Evolutionary conservation across 352 stramenopile genomes (phyloP).

Genomic region (Nothophytophthora sp.): DNA sequence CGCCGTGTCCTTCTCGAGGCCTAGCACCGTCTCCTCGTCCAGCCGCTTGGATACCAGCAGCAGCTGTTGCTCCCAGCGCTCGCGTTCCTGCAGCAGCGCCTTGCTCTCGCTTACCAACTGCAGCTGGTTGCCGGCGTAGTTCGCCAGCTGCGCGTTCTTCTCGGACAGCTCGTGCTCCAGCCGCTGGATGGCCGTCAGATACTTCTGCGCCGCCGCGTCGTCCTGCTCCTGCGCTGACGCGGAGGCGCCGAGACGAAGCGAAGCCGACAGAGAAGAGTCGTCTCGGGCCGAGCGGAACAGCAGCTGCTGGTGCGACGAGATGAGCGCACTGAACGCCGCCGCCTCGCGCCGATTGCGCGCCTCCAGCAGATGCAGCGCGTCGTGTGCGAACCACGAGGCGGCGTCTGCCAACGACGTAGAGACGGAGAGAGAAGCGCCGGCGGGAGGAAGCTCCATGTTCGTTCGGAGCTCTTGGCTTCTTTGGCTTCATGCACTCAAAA

Average conservation of each 20-base stretch:
- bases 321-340: slow-evolving; percentile 53
- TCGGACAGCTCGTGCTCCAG: slow-evolving; percentile 71
- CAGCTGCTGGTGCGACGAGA: slow-evolving; percentile 73
- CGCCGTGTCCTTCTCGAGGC: slow-evolving; percentile 67
- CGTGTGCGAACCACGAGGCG: slow-evolving; percentile 38
- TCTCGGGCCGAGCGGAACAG: slow-evolving; percentile 40
- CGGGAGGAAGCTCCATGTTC: no score
- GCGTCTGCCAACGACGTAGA: no score
- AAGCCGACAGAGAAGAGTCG: slow-evolving; percentile 18
- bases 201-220: slow-evolving; percentile 38
- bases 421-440: no score
- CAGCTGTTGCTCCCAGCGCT: slow-evolving; percentile 61
- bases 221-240: slow-evolving; percentile 18
- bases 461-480: no score
- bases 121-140: slow-evolving; percentile 58
- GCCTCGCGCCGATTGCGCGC: slow-evolving; percentile 67
- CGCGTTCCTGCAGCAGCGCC: slow-evolving; percentile 61
- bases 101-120: slow-evolving; percentile 76
- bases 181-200: slow-evolving; percentile 64
- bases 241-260: slow-evolving; percentile 2
- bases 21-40: slow-evolving; percentile 61
- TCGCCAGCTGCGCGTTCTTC: slow-evolving; percentile 61
- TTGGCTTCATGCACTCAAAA: no score
- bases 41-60: slow-evolving; percentile 56
- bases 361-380: slow-evolving; percentile 57